Evolutionary conservation across 495 filamentous ascomycete genomes (phyloP).

Genomic region (Podospora pseudopauciseta): DNA sequence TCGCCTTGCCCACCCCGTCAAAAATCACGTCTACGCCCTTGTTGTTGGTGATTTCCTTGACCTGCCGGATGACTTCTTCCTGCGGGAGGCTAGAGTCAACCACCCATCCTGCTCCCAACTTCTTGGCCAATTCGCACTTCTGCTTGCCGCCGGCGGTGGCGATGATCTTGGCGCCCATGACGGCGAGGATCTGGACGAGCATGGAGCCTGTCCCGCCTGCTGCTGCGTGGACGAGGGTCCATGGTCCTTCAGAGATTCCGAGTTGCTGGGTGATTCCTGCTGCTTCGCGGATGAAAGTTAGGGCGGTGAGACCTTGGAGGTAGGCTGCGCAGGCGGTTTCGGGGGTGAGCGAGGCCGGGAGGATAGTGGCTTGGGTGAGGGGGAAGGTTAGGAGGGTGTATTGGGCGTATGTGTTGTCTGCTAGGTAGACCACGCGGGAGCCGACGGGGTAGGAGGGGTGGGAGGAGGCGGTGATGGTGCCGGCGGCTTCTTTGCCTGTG

Average conservation of each 20-base stretch:
- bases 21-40: conserved; percentile 77
- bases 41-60: conserved; percentile 67
- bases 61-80: conserved; percentile 61
- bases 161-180: conserved; percentile 74
- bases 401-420: conserved; percentile 66
- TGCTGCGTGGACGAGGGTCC: conserved; percentile 85
- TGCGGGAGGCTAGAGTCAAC: conserved; percentile 59
- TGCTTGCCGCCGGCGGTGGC: conserved; percentile 72
- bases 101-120: conserved; percentile 65
- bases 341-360: conserved; percentile 61
- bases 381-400: conserved; percentile 60
- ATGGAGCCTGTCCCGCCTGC: conserved; percentile 83
- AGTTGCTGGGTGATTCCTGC: conserved; percentile 57
- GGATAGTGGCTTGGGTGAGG: conserved; percentile 52
- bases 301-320: conserved; percentile 82
- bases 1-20: conserved; percentile 83
- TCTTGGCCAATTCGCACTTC: conserved; percentile 67
- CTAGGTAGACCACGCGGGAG: conserved; percentile 65
- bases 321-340: conserved; percentile 64
- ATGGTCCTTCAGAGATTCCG: conserved; percentile 54
- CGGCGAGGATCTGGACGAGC: conserved; percentile 69
- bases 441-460: conserved; percentile 51
- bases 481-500: conserved; percentile 77
- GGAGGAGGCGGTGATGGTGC: conserved; percentile 39
- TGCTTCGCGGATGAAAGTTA: conserved; percentile 76